These are phyloP conservation scores for Vitis labrusca DNA, from an alignment of 164 flowering plant species.

Conservation along the genomic window DNA sequence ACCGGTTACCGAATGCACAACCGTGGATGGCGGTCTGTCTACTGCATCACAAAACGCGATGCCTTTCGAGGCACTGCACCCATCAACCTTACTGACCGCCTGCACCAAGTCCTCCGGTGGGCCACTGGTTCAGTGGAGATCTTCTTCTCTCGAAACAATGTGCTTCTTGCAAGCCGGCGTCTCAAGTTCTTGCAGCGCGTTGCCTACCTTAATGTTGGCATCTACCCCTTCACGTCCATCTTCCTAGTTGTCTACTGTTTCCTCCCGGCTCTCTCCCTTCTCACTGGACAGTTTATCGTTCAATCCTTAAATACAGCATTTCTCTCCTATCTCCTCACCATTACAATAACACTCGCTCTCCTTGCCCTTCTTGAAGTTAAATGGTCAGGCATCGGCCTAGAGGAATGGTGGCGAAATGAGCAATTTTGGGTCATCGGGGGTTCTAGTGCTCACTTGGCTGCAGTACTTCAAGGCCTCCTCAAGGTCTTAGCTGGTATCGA, in stretches of 20 bases:
- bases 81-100: slow-evolving; percentile 70
- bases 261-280: slow-evolving; percentile 77
- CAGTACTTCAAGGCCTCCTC: slow-evolving; percentile 72
- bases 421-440: slow-evolving; percentile 85
- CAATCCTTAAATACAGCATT: slow-evolving; percentile 50
- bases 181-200: slow-evolving; percentile 69
- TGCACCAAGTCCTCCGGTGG: slow-evolving; percentile 85
- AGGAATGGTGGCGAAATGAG: slow-evolving; percentile 86
- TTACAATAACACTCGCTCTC: slow-evolving; percentile 49
- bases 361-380: slow-evolving; percentile 69
- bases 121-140: slow-evolving; percentile 88
- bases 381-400: slow-evolving; percentile 70
- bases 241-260: slow-evolving; percentile 77
- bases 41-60: slow-evolving; percentile 76
- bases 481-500: slow-evolving; percentile 76
- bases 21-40: slow-evolving; percentile 79
- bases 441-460: slow-evolving; percentile 71
- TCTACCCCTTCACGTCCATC: slow-evolving; percentile 85
- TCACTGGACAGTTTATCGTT: slow-evolving; percentile 76
- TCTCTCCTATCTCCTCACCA: slow-evolving; percentile 62
- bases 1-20: slow-evolving; percentile 86
- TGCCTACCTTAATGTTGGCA: slow-evolving; percentile 72
- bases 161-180: slow-evolving; percentile 55
- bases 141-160: slow-evolving; percentile 76
- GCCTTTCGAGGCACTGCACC: slow-evolving; percentile 85